Evolutionary conservation across 78 protist species (phyloP).

Genomic region (Speleostelium caveatum): DNA sequence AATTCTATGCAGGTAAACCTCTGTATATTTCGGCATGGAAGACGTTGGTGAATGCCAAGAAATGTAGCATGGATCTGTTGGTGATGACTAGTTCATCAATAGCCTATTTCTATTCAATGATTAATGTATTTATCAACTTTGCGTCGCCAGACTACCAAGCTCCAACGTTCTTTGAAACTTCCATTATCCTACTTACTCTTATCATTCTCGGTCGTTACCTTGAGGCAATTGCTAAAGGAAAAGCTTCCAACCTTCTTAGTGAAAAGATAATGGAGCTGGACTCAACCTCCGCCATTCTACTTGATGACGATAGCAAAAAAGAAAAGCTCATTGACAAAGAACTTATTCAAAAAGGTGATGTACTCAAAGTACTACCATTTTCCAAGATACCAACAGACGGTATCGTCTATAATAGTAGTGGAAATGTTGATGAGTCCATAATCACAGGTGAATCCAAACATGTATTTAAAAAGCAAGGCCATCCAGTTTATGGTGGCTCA

Average conservation of each 20-base stretch:
- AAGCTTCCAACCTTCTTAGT: conserved; percentile 87
- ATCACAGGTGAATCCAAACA: conserved; percentile 93
- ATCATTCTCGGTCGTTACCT: conserved; percentile 90
- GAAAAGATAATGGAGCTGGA: conserved; percentile 64
- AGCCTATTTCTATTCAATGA: conserved; percentile 87
- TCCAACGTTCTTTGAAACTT: conserved; percentile 68
- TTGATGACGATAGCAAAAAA: neutral
- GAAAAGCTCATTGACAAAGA: conserved; percentile 9
- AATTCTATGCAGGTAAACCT: conserved; percentile 73
- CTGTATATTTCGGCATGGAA: conserved; percentile 62
- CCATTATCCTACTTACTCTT: conserved; percentile 88
- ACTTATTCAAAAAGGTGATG: conserved; percentile 82
- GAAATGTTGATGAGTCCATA: conserved; percentile 90
- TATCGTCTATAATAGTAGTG: neutral
- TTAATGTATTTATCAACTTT: conserved; percentile 9
- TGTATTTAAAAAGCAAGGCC: conserved; percentile 77
- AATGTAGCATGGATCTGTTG: conserved; percentile 87
- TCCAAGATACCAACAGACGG: conserved; percentile 85
- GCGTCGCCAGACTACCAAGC: neutral
- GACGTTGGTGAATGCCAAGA: conserved; percentile 32
- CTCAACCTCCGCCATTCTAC: conserved; percentile 54
- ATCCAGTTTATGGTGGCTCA: conserved; percentile 91
- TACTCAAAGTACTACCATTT: conserved; percentile 56
- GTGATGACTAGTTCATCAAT: conserved; percentile 63
- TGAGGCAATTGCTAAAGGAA: conserved; percentile 91